phyloP scores from a whole-genome alignment of 2,329 filamentous ascomycete genomes.

The Fusarium setosum region DNA sequence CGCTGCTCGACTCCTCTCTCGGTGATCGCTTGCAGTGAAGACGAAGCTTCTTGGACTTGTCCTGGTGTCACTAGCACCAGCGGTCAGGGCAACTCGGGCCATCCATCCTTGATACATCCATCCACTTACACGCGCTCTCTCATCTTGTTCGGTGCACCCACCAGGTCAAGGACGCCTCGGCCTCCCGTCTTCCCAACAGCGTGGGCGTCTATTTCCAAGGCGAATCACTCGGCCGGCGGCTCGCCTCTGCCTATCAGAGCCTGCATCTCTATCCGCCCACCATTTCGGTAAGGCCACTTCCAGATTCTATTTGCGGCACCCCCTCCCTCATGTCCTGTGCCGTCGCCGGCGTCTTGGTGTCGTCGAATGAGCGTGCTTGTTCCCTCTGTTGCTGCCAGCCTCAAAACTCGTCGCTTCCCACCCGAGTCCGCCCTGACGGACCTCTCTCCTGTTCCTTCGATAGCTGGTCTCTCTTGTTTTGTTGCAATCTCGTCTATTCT shows the following conservation, averaged over 20 bases:
- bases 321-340: slow-evolving; percentile 42
- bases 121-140: slow-evolving; percentile 15
- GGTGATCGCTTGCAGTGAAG: background rate
- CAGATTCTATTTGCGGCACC: slow-evolving; percentile 40
- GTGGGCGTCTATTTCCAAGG: slow-evolving; percentile 43
- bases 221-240: slow-evolving; percentile 39
- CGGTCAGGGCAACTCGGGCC: slow-evolving; percentile 4
- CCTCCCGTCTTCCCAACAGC: slow-evolving; percentile 39
- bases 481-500: slow-evolving; percentile 50
- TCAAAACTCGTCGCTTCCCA: slow-evolving; percentile 65
- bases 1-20: background rate
- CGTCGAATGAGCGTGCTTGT: slow-evolving; percentile 47
- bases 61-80: background rate
- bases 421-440: slow-evolving; percentile 48
- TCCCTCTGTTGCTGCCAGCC: slow-evolving; percentile 45
- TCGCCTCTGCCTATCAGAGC: slow-evolving; percentile 45
- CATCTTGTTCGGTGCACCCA: slow-evolving; percentile 17
- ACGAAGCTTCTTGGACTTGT: background rate
- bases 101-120: background rate
- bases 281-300: slow-evolving; percentile 42
- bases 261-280: slow-evolving; percentile 31
- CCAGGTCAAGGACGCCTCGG: slow-evolving; percentile 49
- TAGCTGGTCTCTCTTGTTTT: slow-evolving; percentile 67
- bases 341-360: slow-evolving; percentile 50
- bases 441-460: slow-evolving; percentile 56